These are phyloP conservation scores for Trichomonascus vanleenenianus DNA, from an alignment of 805 yeast species.

Conservation along the genomic window DNA sequence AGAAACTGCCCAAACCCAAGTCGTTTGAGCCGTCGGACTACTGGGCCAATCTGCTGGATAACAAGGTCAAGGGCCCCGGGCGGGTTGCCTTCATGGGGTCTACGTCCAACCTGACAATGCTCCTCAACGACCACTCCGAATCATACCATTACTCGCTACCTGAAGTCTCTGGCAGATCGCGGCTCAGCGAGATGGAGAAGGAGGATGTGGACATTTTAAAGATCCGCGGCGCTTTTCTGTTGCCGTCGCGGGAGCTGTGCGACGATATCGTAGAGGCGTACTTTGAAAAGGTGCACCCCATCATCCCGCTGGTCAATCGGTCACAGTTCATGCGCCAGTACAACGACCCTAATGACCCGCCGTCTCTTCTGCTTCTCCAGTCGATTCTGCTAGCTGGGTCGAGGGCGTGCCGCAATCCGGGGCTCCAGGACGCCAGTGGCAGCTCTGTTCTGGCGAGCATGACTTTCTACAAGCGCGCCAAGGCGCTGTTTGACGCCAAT, in stretches of 20 bases:
- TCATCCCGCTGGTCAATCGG: constrained; percentile 60
- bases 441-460: constrained; percentile 45
- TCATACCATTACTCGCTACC: constrained; percentile 32
- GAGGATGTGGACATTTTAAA: constrained; percentile 60
- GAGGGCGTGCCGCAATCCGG: constrained; percentile 48
- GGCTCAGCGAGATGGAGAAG: constrained; percentile 35
- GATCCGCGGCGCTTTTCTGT: constrained; percentile 58
- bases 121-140: constrained; percentile 41
- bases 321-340: constrained; percentile 52
- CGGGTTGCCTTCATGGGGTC: constrained; percentile 45
- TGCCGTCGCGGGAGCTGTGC: constrained; percentile 54
- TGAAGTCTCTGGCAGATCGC: constrained; percentile 15
- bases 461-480: constrained; percentile 63
- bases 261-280: constrained; percentile 53
- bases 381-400: constrained; percentile 64
- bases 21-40: constrained; percentile 13
- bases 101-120: constrained; percentile 41
- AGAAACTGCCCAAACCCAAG: neutral
- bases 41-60: constrained; percentile 30
- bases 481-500: constrained; percentile 63
- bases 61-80: constrained; percentile 27
- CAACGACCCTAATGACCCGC: constrained; percentile 47
- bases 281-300: constrained; percentile 59
- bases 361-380: constrained; percentile 58
- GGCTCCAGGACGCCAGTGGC: constrained; percentile 38